These are phyloP conservation scores for Croton setiger DNA, from an alignment of 441 rosid species.

Conservation along the genomic window DNA sequence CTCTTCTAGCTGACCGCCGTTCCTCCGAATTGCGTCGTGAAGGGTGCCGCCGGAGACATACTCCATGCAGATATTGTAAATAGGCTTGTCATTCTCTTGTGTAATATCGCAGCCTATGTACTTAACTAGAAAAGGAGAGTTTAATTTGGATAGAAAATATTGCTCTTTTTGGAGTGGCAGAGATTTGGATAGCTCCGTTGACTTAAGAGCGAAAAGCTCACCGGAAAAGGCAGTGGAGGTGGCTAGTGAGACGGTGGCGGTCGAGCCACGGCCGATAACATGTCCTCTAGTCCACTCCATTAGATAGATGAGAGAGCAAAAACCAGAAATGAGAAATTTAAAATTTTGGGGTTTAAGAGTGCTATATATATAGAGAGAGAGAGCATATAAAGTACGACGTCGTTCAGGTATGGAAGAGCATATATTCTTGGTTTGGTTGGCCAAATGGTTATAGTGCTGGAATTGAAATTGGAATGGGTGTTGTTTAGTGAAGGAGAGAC, in stretches of 20 bases:
- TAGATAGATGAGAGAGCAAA: conserved; percentile 1
- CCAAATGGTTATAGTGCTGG: background rate
- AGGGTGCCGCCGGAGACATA: conserved; percentile 65
- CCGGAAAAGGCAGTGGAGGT: conserved; percentile 38
- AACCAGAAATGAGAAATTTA: conserved; percentile 10
- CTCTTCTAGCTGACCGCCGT: conserved; percentile 64
- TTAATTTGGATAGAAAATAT: conserved; percentile 45
- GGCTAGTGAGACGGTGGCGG: conserved; percentile 79
- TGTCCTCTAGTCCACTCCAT: conserved; percentile 90
- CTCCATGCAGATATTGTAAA: conserved; percentile 68
- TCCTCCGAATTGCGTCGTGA: conserved; percentile 43
- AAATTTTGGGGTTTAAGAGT: background rate
- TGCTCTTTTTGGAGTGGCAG: conserved; percentile 52
- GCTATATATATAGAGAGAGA: too few species aligned
- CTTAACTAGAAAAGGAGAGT: conserved; percentile 55
- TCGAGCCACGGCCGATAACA: conserved; percentile 75
- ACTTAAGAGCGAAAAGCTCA: conserved; percentile 61
- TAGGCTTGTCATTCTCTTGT: conserved; percentile 27
- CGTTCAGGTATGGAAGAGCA: too few species aligned
- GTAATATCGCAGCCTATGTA: conserved; percentile 53
- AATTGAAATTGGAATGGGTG: background rate
- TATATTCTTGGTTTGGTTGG: background rate
- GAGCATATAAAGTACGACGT: too few species aligned
- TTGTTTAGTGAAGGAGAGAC: conserved; percentile 3
- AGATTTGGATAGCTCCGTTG: conserved; percentile 54